A percentile compares a stretch with the other conserved stretches of the same genome.
These are phyloP conservation scores for Podila minutissima DNA, from an alignment of 192 early-diverging fungal species.

Conservation along the genomic window DNA sequence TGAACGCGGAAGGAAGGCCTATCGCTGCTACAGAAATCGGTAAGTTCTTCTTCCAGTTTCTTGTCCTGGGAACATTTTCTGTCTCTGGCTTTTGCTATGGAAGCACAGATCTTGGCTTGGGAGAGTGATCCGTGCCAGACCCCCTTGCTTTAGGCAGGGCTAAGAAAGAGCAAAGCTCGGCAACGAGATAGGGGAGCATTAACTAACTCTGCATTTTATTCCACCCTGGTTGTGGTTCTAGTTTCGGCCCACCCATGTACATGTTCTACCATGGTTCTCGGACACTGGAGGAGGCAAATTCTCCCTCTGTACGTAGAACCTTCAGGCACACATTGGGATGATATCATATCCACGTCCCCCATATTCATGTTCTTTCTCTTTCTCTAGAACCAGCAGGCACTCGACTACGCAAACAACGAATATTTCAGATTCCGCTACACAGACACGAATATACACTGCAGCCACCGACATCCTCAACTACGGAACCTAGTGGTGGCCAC, in stretches of 20 bases:
- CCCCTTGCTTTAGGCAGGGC: too few species aligned
- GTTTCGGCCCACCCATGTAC: neutral
- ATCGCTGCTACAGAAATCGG: slow-evolving; percentile 13
- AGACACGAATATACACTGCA: slow-evolving; percentile 38
- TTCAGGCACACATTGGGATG: too few species aligned
- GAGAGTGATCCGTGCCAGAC: too few species aligned
- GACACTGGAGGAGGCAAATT: slow-evolving; percentile 7
- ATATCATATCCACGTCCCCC: too few species aligned
- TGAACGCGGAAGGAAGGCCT: slow-evolving; percentile 7
- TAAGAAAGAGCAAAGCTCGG: too few species aligned
- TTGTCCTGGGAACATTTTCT: neutral
- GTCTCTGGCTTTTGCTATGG: neutral
- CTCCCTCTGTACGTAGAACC: too few species aligned
- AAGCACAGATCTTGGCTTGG: too few species aligned
- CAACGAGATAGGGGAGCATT: too few species aligned
- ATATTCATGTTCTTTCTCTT: neutral
- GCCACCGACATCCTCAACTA: slow-evolving; percentile 39
- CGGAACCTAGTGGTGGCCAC: slow-evolving; percentile 37
- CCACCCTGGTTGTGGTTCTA: neutral
- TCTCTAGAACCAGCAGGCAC: slow-evolving; percentile 16
- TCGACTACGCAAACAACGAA: slow-evolving; percentile 26
- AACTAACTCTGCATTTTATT: neutral
- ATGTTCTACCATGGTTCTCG: neutral
- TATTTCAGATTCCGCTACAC: slow-evolving; percentile 45
- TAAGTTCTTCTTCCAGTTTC: too few species aligned